Conservation (phyloP, 805 yeast species). For the Pichia thaimueangensis region DNA sequence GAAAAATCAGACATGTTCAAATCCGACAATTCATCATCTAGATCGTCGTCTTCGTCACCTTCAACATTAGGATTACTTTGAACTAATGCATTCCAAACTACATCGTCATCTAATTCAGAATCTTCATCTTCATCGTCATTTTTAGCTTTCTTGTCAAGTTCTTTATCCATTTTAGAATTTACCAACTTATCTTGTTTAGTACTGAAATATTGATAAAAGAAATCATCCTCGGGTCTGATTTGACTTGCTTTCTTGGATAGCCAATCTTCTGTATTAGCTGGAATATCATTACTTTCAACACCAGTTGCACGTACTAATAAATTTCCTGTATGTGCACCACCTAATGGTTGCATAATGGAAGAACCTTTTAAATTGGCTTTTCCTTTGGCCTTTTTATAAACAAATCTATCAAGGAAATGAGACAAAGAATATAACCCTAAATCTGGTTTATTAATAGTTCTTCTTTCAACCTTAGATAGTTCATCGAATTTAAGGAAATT, state of each 20-base stretch:
- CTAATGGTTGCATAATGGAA: conserved; percentile 96
- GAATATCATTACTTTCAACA: conserved; percentile 33
- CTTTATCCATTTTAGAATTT: conserved; percentile 36
- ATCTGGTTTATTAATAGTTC: conserved; percentile 64
- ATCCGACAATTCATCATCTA: conserved; percentile 32
- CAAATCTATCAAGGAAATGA: conserved; percentile 93
- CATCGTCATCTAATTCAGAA: conserved; percentile 47
- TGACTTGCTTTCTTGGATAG: conserved; percentile 51
- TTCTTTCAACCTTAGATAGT: conserved; percentile 15
- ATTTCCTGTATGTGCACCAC: conserved; percentile 72
- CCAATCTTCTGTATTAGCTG: conserved; percentile 88
- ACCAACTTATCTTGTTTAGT: conserved; percentile 44
- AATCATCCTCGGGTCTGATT: conserved; percentile 80
- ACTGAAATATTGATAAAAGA: conserved; percentile 80
- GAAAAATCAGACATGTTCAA: conserved; percentile 34
- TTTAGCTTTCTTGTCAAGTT: conserved; percentile 39
- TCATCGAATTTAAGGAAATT: conserved; percentile 46
- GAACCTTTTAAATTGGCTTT: conserved; percentile 71
- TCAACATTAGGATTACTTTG: conserved; percentile 53
- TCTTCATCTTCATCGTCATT: conserved; percentile 34
- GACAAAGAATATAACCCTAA: conserved; percentile 79
- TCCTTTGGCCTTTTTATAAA: conserved; percentile 85
- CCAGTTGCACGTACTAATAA: conserved; percentile 60
- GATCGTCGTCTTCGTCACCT: conserved; percentile 37
- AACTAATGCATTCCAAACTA: conserved; percentile 54